Evolutionary conservation across 2,329 filamentous ascomycete species (phyloP).

Genomic region (Fusarium staphyleae): DNA sequence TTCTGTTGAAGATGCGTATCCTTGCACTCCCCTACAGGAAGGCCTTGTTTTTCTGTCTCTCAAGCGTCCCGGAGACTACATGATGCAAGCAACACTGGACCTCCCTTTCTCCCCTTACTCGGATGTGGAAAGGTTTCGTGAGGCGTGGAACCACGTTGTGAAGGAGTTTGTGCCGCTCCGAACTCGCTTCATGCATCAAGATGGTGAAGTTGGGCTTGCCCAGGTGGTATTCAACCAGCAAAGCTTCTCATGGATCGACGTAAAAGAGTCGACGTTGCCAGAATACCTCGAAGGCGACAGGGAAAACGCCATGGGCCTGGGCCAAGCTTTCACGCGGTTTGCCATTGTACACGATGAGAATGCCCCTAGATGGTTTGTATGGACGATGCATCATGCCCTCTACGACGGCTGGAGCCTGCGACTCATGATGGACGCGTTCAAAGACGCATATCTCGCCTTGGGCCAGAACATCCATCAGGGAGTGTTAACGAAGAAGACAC

Average conservation of each 20-base stretch:
- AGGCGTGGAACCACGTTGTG: slow-evolving; percentile 22
- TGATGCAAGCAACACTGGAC: slow-evolving; percentile 40
- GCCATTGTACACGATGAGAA: not conserved
- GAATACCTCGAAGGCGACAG: slow-evolving; percentile 6
- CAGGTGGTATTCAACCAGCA: slow-evolving; percentile 15
- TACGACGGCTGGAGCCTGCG: slow-evolving; percentile 42
- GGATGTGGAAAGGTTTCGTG: not conserved
- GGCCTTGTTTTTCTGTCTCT: slow-evolving; percentile 49
- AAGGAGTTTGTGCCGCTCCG: slow-evolving; percentile 5
- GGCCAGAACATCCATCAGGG: no score
- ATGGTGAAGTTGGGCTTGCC: slow-evolving; percentile 5
- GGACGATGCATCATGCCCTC: slow-evolving; percentile 40
- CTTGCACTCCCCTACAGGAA: slow-evolving; percentile 51
- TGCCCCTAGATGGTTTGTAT: slow-evolving; percentile 26
- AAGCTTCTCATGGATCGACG: slow-evolving; percentile 5
- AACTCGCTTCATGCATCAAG: slow-evolving; percentile 22
- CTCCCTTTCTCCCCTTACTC: slow-evolving; percentile 23
- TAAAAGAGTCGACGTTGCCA: not conserved
- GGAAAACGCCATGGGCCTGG: slow-evolving; percentile 9
- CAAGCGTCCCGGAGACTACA: slow-evolving; percentile 48
- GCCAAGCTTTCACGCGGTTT: slow-evolving; percentile 8
- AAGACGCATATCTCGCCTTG: not conserved
- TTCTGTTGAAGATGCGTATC: slow-evolving; percentile 45
- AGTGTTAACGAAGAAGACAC: no score
- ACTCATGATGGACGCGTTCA: not conserved